Evolutionary conservation across 179 eudicot species (phyloP), one percentile per base, ranked within the genome.

Genomic region (Corrigiola litoralis): DNA sequence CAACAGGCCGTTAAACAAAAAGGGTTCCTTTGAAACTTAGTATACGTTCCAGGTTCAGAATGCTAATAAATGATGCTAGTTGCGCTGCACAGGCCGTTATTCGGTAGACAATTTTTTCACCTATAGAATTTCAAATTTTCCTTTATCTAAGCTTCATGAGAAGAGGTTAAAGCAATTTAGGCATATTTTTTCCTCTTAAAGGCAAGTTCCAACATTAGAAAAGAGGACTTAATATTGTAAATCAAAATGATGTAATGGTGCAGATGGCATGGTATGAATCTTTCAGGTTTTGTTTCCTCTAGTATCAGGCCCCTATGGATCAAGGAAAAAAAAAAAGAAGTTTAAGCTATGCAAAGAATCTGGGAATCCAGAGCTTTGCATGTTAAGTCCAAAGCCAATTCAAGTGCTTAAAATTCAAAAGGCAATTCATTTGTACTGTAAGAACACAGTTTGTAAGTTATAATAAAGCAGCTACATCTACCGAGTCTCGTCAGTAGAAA

Each of bases 11-110:
- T n/a, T n/a, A 72, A 58, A 84, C 87, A 72, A 90, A 90, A 49
- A 90, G 92, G 75, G 86, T 80, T 58, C 97, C 92, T 80, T 90
- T 90, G 70, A 84, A 82, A 77, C 87, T 82, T 53, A 95, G 88
- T 4, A 86, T 95, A 24, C 84, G 97, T 74, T 90, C 97, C 53
- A 90, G 74, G 74, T 90, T 90, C 45, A 78, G 72, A 67, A 95
- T 90, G 78, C 85, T 90, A 57, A 90, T 86, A 55, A 85, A 80
- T 68, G 85, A 73, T 4, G 97, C 84, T 37, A 90, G 79, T 77
- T 90, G 71, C 88, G 95, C 21, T 88, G 85, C 75, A 90, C 97
- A 9, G 97, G 97, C 70, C 87, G 71, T 67, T 88, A 84, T 71
- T 90, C 95, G 75, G 77, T 47, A 60, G 87, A 84, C 76, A 88